phyloP scores from a whole-genome alignment of 2,329 filamentous ascomycete species.

The Aureobasidium namibiae region DNA sequence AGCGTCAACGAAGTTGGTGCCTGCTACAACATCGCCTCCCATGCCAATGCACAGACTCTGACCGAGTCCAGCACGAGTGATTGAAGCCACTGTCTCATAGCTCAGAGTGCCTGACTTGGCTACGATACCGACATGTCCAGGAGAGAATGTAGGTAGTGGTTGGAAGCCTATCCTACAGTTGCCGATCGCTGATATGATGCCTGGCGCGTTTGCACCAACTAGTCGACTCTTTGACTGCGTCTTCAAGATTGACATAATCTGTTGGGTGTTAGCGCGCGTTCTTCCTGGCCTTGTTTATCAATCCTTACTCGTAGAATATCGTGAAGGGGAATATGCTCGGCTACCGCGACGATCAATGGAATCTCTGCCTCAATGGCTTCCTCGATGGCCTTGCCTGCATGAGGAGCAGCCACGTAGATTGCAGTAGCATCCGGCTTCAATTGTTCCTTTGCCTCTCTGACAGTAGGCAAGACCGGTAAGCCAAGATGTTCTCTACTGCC shows the following conservation, averaged over 20 bases:
- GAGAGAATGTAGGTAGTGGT: slow-evolving; percentile 62
- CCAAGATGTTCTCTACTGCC: slow-evolving; percentile 64
- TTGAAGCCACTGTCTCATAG: slow-evolving; percentile 70
- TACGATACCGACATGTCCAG: slow-evolving; percentile 64
- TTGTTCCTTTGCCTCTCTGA: slow-evolving; percentile 59
- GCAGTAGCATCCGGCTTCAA: slow-evolving; percentile 69
- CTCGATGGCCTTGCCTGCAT: slow-evolving; percentile 64
- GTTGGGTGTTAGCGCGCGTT: slow-evolving; percentile 10
- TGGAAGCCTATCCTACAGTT: slow-evolving; percentile 69
- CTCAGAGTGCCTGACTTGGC: slow-evolving; percentile 76
- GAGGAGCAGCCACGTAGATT: slow-evolving; percentile 70
- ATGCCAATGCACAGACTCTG: slow-evolving; percentile 72
- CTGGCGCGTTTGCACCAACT: slow-evolving; percentile 73
- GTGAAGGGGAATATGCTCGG: slow-evolving; percentile 71
- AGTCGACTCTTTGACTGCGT: slow-evolving; percentile 65
- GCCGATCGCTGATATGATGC: slow-evolving; percentile 66
- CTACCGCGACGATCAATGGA: slow-evolving; percentile 68
- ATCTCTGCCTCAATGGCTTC: slow-evolving; percentile 75
- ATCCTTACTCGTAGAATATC: slow-evolving; percentile 59
- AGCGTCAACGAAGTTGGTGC: slow-evolving; percentile 66
- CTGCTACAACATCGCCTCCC: slow-evolving; percentile 66
- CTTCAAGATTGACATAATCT: slow-evolving; percentile 61
- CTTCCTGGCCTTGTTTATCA: neutral
- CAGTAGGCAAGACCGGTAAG: slow-evolving; percentile 61
- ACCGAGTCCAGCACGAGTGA: slow-evolving; percentile 64